These are phyloP conservation scores for Colletotrichum truncatum DNA, from an alignment of 2,329 filamentous ascomycete species.

Conservation along the genomic window DNA sequence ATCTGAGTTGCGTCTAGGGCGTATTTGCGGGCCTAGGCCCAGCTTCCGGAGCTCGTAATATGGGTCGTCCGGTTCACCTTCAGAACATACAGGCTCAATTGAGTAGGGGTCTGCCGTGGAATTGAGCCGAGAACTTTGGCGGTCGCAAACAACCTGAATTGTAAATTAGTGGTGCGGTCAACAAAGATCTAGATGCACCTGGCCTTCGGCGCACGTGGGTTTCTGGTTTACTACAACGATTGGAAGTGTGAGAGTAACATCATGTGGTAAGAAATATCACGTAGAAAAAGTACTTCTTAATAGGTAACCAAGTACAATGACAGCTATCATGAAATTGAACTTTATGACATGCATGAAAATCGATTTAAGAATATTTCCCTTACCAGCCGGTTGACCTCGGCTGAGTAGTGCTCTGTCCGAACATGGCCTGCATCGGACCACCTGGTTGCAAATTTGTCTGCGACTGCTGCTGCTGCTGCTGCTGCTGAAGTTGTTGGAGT, in stretches of 20 bases:
- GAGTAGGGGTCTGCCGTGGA: constrained; percentile 36
- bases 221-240: no score
- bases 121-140: constrained; percentile 36
- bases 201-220: no score
- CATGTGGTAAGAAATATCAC: no score
- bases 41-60: constrained; percentile 46
- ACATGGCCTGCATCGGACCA: not conserved
- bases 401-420: not conserved
- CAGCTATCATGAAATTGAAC: no score
- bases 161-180: no score
- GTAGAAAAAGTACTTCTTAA: no score
- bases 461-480: no score
- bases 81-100: constrained; percentile 37
- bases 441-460: not conserved
- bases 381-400: not conserved
- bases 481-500: not conserved
- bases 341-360: not conserved
- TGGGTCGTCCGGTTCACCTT: constrained; percentile 42
- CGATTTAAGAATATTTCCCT: not conserved
- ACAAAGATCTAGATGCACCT: constrained; percentile 62
- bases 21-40: constrained; percentile 41
- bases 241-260: no score
- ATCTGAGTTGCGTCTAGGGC: not conserved
- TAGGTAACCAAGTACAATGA: no score
- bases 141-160: constrained; percentile 67